phyloP scores from a whole-genome alignment of 169 alveolate genomes.

The Perkinsus olseni region DNA sequence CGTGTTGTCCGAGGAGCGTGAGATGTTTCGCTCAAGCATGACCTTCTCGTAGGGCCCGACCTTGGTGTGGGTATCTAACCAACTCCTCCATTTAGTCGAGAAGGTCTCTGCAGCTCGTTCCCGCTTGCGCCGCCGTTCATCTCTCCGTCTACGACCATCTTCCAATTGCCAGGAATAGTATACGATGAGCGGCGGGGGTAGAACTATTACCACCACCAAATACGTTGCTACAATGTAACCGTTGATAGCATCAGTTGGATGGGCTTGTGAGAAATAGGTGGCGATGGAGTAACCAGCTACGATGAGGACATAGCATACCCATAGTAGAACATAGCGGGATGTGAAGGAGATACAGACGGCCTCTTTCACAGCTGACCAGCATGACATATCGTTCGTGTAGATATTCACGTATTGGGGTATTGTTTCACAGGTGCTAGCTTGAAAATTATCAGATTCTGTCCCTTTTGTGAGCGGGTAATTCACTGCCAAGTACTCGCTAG shows the following conservation, averaged over 20 bases:
- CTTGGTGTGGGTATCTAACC: not conserved
- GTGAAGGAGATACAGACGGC: not conserved
- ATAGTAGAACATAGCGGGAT: not conserved
- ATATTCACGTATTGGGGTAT: not conserved
- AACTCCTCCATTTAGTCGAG: not conserved
- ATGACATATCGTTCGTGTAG: not conserved
- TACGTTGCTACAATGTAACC: not conserved
- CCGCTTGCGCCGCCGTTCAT: not conserved
- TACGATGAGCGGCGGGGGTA: not conserved
- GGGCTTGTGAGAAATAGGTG: not conserved
- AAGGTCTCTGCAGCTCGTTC: not conserved
- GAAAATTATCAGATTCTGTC: not conserved
- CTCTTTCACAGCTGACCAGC: not conserved
- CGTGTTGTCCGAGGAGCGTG: not conserved
- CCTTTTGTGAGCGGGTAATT: not conserved
- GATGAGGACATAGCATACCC: not conserved
- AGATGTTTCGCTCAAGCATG: not conserved
- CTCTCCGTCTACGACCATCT: not conserved
- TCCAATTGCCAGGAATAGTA: not conserved
- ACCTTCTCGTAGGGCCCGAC: not conserved
- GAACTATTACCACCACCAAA: not conserved
- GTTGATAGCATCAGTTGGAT: conserved; percentile 2
- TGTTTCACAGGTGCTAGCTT: not conserved
- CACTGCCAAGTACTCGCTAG: no score
- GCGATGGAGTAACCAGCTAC: not conserved